phyloP scores from a whole-genome alignment of 1,284 basidiomycete genomes.

The Phellopilus nigrolimitatus region DNA sequence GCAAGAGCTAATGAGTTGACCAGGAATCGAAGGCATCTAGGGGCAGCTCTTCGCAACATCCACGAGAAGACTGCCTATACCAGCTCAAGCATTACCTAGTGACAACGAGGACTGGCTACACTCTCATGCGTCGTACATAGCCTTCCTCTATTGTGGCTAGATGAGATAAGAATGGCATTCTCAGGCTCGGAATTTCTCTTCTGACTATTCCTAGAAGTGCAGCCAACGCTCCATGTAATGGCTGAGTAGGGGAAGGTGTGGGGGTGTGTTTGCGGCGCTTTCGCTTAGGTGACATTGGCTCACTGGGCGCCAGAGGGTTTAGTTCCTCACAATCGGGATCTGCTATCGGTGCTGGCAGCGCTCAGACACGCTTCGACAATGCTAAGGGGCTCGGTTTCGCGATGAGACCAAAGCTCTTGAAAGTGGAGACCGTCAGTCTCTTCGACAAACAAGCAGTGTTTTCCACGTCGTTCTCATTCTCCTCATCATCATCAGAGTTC shows the following conservation, averaged over 20 bases:
- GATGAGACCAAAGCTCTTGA: slow-evolving; percentile 17
- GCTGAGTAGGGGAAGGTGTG: not conserved
- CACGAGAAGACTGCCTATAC: no score
- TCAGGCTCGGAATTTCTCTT: no score
- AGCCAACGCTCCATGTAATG: no score
- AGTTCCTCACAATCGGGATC: slow-evolving; percentile 15
- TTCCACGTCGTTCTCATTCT: not conserved
- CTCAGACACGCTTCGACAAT: slow-evolving; percentile 18
- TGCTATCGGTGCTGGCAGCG: slow-evolving; percentile 6
- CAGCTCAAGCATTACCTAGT: no score
- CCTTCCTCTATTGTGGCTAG: no score
- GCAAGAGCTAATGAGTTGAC: no score
- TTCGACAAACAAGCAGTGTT: not conserved
- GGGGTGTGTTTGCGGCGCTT: slow-evolving; percentile 1
- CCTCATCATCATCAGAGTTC: slow-evolving; percentile 10
- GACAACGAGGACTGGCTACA: no score
- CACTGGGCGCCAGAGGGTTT: not conserved
- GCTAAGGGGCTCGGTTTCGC: slow-evolving; percentile 15
- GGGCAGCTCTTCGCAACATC: no score
- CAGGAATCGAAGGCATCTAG: no score
- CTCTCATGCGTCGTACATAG: no score
- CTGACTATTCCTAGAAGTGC: no score
- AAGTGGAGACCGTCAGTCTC: slow-evolving; percentile 3
- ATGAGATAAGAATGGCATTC: no score
- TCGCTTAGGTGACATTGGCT: slow-evolving; percentile 3